phyloP scores from a whole-genome alignment of 2,329 filamentous ascomycete genomes.

The Diplodia seriata region DNA sequence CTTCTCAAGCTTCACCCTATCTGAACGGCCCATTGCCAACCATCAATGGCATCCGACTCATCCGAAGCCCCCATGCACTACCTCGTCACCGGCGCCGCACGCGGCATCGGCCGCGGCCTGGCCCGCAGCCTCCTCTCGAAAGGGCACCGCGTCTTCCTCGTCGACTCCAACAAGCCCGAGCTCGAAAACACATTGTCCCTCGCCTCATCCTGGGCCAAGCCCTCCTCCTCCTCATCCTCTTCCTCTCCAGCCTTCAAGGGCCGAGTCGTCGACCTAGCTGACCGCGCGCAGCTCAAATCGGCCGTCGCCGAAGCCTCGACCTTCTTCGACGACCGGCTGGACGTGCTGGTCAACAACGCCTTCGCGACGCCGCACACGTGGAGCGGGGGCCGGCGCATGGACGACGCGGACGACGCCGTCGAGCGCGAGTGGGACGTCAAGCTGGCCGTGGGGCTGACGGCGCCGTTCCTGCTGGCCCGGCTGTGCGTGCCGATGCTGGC shows the following conservation, averaged over 20 bases:
- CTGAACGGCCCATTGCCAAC: neutral
- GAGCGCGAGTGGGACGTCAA: constrained; percentile 47
- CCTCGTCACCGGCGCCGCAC: constrained; percentile 53
- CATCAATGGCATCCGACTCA: constrained; percentile 10
- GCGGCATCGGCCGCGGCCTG: constrained; percentile 56
- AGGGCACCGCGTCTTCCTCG: constrained; percentile 55
- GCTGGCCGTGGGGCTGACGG: constrained; percentile 45
- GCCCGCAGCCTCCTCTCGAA: constrained; percentile 51
- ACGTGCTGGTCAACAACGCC: constrained; percentile 48
- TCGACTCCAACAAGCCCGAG: constrained; percentile 54
- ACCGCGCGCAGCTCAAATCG: constrained; percentile 46
- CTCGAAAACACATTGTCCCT: constrained; percentile 46
- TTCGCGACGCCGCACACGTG: constrained; percentile 42
- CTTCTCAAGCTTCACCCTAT: too few relatives aligned
- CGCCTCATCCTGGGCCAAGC: constrained; percentile 35
- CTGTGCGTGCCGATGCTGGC: constrained; percentile 44
- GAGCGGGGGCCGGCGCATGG: constrained; percentile 36
- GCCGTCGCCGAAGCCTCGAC: constrained; percentile 47
- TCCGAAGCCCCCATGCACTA: constrained; percentile 36
- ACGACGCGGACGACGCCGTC: constrained; percentile 39
- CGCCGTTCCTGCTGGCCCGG: constrained; percentile 43
- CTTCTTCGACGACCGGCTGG: constrained; percentile 46
- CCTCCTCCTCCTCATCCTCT: neutral
- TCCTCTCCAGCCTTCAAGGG: constrained; percentile 34
- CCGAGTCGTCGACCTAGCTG: constrained; percentile 48